Evolutionary conservation across 202 grass and related monocot genomes (phyloP), one percentile per base, ranked within the genome.

Genomic region (Bolboschoenoplectus hybrid): DNA sequence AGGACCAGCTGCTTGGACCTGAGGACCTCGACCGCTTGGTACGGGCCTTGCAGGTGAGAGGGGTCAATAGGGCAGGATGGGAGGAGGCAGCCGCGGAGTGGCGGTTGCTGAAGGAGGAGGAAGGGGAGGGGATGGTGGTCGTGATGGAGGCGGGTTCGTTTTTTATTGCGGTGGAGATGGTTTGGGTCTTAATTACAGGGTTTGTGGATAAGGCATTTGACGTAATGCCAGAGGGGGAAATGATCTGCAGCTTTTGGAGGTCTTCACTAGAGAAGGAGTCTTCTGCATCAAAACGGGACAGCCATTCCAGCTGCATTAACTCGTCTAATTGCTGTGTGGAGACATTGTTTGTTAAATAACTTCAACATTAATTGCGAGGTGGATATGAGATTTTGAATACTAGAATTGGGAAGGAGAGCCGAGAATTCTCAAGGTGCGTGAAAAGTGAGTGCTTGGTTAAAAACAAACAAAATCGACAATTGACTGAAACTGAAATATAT

Each of bases 241-340:
- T 90, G 82, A 99, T 94, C 55, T 91, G 88, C 67, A 92, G 88
- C 89, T 96, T 94, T 81, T 94, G 87, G 9, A 94, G 89, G 55
- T 99, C 93, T 81, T 99, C 90, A 51, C 70, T 89, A 67, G 93
- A 90, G 86, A 97, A 97, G 61, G 47, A 45, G 2, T 91, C 94
- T 1, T 94, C 94, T 0, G 86, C 91, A 64, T 92, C 90, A 66
- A 93, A 94, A 60, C 91, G 94, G 10, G 93, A 94, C 2, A 97
- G 85, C 97, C 92, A 97, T 91, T 99, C 97, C 11, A 99, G 85
- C 83, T 99, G 93, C 67, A 87, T 92, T 82, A 94, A 2, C 67
- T 93, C 92, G 52, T 97, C 97, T 70, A 92, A 89, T 92, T 99
- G 93, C 85, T 35, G 81, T 52, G 43, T 41, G 12, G 14, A 41